Conservation (phyloP, 225 moss, liverwort and hornwort species). For the Pseudoscleropodium purum region DNA sequence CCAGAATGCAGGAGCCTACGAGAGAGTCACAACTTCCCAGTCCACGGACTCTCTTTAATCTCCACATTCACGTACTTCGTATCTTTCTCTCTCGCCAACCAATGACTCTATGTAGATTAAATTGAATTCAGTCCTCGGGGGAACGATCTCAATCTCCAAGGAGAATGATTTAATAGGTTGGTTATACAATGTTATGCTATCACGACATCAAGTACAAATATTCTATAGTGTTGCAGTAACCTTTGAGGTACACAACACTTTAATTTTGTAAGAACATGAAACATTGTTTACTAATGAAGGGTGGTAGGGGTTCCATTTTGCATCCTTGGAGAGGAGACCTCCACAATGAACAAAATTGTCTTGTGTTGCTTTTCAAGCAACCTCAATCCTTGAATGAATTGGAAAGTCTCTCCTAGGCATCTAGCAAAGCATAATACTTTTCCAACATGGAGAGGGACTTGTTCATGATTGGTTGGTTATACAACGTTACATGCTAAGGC, state of each 20-base stretch:
- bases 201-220: not conserved
- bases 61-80: not conserved
- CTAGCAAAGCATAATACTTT: not conserved
- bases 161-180: not conserved
- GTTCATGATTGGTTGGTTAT: too few species aligned
- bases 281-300: not conserved
- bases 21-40: too few species aligned
- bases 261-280: accelerated
- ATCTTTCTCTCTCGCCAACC: accelerated
- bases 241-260: not conserved
- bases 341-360: not conserved
- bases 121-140: not conserved
- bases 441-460: accelerated
- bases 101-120: not conserved
- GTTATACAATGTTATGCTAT: not conserved
- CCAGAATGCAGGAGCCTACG: not conserved
- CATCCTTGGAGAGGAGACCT: accelerated
- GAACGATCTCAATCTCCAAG: accelerated
- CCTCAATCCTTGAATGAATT: accelerated
- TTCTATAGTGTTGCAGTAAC: not conserved
- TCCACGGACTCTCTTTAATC: not conserved
- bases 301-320: accelerated
- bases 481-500: accelerated
- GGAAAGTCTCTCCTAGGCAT: too few species aligned
- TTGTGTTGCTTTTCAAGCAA: accelerated